Evolutionary conservation across 2,329 filamentous ascomycete genomes (phyloP).

Genomic region (Emmonsia crescens): DNA sequence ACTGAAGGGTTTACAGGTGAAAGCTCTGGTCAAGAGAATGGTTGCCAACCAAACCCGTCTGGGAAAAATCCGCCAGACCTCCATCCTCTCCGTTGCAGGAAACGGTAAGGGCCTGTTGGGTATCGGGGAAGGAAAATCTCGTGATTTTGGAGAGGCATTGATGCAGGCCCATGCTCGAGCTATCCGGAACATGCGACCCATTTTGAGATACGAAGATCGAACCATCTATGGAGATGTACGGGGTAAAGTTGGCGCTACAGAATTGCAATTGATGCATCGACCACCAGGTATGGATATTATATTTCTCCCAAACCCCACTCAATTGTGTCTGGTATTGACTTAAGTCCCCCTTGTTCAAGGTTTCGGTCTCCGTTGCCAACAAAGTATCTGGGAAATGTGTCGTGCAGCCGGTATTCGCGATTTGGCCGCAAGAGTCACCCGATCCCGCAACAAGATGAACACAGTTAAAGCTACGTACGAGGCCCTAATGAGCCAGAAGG

Average conservation of each 20-base stretch:
- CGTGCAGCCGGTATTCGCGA: slow-evolving; percentile 78
- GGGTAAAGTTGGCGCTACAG: slow-evolving; percentile 77
- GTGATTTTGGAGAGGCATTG: slow-evolving; percentile 56
- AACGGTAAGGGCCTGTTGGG: slow-evolving; percentile 79
- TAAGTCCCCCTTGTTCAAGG: slow-evolving; percentile 42
- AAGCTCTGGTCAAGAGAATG: slow-evolving; percentile 59
- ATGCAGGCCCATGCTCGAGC: slow-evolving; percentile 69
- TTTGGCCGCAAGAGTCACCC: slow-evolving; percentile 68
- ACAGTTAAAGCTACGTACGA: slow-evolving; percentile 83
- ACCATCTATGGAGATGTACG: slow-evolving; percentile 81
- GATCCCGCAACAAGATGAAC: slow-evolving; percentile 94
- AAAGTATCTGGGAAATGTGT: slow-evolving; percentile 90
- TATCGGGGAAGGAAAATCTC: slow-evolving; percentile 80
- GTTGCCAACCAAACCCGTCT: slow-evolving; percentile 93
- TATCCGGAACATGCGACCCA: slow-evolving; percentile 85
- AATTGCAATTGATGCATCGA: slow-evolving; percentile 68
- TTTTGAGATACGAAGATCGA: slow-evolving; percentile 78
- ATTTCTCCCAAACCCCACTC: not conserved
- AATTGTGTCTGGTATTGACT: not conserved
- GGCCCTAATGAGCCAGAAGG: slow-evolving; percentile 69
- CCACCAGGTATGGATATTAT: slow-evolving; percentile 62
- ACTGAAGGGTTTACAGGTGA: slow-evolving; percentile 49
- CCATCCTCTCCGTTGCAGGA: slow-evolving; percentile 70
- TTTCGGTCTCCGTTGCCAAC: slow-evolving; percentile 84
- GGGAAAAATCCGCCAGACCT: slow-evolving; percentile 74